Base-by-base conservation (phyloP, 2,329 filamentous ascomycete species). In the Xylariaceae sp. region DNA sequence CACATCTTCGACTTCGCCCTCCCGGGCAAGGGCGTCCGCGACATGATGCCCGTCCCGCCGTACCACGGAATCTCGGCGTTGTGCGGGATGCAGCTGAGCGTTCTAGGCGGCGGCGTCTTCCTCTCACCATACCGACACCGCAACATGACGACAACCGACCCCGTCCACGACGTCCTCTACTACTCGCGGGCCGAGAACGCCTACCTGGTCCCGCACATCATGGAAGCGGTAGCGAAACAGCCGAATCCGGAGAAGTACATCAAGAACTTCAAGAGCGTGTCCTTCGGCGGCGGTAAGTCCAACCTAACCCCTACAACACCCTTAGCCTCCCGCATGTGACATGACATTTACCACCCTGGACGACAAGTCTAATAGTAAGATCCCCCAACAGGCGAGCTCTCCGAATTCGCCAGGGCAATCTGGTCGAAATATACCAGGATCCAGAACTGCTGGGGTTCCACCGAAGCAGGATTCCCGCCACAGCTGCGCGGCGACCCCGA, bases 221-320 rank as follows among this genome's bases (percentile, higher is more conserved):
- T 63, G 61, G 62, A 64, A 22, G 48, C 56, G 1, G 49, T 63
- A 26, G 58, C 62, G 2, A 56, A 53, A 26, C 51, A 42, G 12
- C 54, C 56, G 2, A 51, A 62, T 39, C 61, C 59, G 6, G 47
- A 40, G 15, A 47, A 56, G 8, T 61, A 61, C 18, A 62, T 63
- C 40, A 37, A 57, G 26, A 16, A 37, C 2, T 61, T 64, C 5
- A 52, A 58, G 1, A 30, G 30, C 1, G 57, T 60, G 1, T 55
- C 30, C 37, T 61, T 60, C 19, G 61, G 59, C 41, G 62, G 62
- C 26, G 62, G 62, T 63, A 46, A 50, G 62, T 54, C 26, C 34
- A 6, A 37, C 26, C 4, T 29, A 9, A 44, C 26, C 32, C 9
- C 32, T 13, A 5, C 13, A 34, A 3, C 10, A 26, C 26, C 26